A percentile compares a stretch with the other conserved stretches of the same genome.
phyloP scores from a whole-genome alignment of 2,329 filamentous ascomycete genomes.

The Mollisia scopiformis region DNA sequence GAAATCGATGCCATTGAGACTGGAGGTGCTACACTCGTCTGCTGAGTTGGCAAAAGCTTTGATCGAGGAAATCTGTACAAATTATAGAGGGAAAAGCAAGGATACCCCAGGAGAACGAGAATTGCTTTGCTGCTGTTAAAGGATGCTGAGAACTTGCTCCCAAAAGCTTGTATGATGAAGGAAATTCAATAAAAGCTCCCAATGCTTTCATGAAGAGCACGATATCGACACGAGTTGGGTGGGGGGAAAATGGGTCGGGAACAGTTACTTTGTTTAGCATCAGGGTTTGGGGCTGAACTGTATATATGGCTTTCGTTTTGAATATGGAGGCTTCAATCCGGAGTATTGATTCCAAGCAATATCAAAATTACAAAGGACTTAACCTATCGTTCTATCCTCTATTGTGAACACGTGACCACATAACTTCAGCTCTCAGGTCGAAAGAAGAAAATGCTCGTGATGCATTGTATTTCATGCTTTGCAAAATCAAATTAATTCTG shows the following conservation, averaged over 20 bases:
- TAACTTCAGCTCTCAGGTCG: too few species aligned
- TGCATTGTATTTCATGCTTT: too few species aligned
- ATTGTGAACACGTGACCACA: neutral
- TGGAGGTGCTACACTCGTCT: conserved; percentile 74
- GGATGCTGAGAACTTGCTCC: neutral
- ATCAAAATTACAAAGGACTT: neutral
- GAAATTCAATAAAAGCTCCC: neutral
- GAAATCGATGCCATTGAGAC: conserved; percentile 98
- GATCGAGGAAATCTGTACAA: neutral
- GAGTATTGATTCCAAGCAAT: neutral
- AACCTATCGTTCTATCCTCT: neutral
- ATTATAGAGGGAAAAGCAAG: neutral
- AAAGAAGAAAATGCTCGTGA: too few species aligned
- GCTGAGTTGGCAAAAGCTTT: conserved; percentile 22
- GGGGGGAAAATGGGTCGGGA: neutral
- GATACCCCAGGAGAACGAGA: conserved; percentile 3
- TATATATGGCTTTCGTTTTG: neutral
- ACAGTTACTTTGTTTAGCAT: neutral
- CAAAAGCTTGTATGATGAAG: neutral
- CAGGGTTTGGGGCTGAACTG: neutral
- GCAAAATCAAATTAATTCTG: too few species aligned
- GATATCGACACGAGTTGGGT: neutral
- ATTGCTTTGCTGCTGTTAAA: conserved; percentile 11
- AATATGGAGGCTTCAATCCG: neutral
- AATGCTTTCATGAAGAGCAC: neutral